Evolutionary conservation across 768 basidiomycete genomes (phyloP).

Genomic region (Tulasnella sp.): DNA sequence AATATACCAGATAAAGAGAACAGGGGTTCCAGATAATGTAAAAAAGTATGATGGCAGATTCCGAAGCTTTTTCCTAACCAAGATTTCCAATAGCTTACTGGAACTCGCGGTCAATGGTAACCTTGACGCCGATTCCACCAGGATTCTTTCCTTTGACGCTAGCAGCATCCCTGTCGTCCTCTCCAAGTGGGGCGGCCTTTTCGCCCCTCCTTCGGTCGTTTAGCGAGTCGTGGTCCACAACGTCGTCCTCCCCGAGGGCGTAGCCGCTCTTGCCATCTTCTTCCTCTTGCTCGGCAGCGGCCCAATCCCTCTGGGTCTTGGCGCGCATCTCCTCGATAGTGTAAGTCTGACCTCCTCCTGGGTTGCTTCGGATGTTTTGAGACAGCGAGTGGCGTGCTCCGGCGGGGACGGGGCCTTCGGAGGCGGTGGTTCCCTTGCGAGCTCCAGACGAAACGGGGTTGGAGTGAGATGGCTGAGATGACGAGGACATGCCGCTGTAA

Average conservation of each 20-base stretch:
- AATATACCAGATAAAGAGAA: background rate
- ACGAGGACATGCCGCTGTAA: conserved; percentile 53
- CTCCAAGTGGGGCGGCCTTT: conserved; percentile 43
- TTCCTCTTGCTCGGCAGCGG: conserved; percentile 18
- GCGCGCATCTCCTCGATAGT: conserved; percentile 36
- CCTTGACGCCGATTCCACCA: conserved; percentile 48
- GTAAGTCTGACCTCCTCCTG: conserved; percentile 31
- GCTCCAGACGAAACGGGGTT: conserved; percentile 29
- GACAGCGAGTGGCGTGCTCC: background rate
- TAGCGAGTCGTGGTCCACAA: conserved; percentile 18
- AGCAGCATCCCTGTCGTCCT: conserved; percentile 37
- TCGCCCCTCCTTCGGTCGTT: conserved; percentile 31
- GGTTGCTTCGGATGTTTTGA: conserved; percentile 28
- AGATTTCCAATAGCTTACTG: conserved; percentile 37
- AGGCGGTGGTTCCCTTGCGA: conserved; percentile 12
- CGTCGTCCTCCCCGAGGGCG: background rate
- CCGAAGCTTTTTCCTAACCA: background rate
- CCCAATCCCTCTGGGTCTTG: conserved; percentile 34
- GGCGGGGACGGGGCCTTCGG: background rate
- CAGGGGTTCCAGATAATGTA: background rate
- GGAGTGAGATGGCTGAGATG: conserved; percentile 37
- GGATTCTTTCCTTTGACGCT: conserved; percentile 30
- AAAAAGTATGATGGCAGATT: background rate
- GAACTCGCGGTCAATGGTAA: conserved; percentile 55
- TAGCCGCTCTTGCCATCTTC: conserved; percentile 27